Conservation (phyloP, 2,329 filamentous ascomycete species). For the Didymella pinodella region DNA sequence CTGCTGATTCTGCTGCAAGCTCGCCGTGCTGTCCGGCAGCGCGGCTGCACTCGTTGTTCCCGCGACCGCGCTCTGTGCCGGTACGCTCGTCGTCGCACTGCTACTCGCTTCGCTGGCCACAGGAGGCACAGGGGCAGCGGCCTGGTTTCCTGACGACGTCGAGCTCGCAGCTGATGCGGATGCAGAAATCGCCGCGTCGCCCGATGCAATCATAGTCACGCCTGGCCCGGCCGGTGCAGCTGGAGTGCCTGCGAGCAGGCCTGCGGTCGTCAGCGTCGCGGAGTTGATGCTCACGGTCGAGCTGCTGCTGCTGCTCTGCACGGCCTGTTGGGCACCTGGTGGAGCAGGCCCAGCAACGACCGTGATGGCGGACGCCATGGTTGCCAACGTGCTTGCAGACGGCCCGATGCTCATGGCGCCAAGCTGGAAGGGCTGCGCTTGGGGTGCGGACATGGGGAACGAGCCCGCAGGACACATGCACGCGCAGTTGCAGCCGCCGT, state of each 20-base stretch:
- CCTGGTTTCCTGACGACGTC: constrained; percentile 5
- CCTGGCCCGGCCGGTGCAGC: constrained; percentile 29
- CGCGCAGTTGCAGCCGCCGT: constrained; percentile 39
- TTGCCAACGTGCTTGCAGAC: constrained; percentile 35
- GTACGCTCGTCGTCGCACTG: constrained; percentile 10
- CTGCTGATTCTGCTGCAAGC: constrained; percentile 26
- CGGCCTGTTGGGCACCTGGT: constrained; percentile 22
- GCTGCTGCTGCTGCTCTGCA: constrained; percentile 21
- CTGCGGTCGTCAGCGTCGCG: constrained; percentile 33
- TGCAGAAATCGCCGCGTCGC: constrained; percentile 14
- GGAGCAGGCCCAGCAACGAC: constrained; percentile 30
- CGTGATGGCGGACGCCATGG: constrained; percentile 33
- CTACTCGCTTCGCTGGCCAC: constrained; percentile 7
- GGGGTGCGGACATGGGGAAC: constrained; percentile 43
- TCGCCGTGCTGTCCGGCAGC: constrained; percentile 21
- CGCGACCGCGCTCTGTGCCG: constrained; percentile 37
- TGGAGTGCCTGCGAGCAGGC: constrained; percentile 26
- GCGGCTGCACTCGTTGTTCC: constrained; percentile 20
- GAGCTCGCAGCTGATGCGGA: constrained; percentile 13
- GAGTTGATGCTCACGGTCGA: constrained; percentile 30
- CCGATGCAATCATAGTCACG: constrained; percentile 30
- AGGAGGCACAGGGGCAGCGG: constrained; percentile 10
- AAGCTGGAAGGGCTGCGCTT: constrained; percentile 41
- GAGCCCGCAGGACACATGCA: constrained; percentile 41
- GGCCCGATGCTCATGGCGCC: constrained; percentile 26